Evolutionary conservation across 345 rosid genomes (phyloP).

Genomic region (Carallia brachiata): DNA sequence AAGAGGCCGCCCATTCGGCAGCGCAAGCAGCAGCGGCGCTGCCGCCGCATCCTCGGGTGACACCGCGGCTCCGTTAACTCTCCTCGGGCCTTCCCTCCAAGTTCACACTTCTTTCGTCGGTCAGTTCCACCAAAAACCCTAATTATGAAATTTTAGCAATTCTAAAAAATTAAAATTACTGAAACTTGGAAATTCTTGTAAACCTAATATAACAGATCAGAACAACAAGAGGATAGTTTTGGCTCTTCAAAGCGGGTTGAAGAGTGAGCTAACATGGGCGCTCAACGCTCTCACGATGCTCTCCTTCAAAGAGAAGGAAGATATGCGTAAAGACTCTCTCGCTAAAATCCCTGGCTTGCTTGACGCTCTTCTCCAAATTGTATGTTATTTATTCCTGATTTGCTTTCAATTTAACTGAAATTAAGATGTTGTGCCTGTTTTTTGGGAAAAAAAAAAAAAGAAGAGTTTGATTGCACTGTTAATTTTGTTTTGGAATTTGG

Average conservation of each 20-base stretch:
- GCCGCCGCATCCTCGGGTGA: constrained; percentile 50
- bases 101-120: constrained; percentile 88
- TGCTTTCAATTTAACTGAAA: neutral
- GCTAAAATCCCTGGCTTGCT: constrained; percentile 94
- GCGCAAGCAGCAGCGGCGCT: constrained; percentile 47
- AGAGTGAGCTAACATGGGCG: constrained; percentile 96
- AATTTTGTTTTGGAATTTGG: neutral
- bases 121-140: constrained; percentile 27
- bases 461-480: neutral
- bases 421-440: no score
- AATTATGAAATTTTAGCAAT: neutral
- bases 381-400: constrained; percentile 31
- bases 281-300: constrained; percentile 86
- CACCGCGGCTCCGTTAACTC: constrained; percentile 57
- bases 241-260: constrained; percentile 93
- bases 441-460: no score
- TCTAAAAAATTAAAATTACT: neutral
- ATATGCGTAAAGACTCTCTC: constrained; percentile 80
- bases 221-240: constrained; percentile 84
- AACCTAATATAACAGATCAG: constrained; percentile 50
- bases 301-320: constrained; percentile 92
- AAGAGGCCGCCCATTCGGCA: constrained; percentile 91
- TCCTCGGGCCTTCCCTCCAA: constrained; percentile 88
- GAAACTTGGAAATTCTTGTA: neutral
- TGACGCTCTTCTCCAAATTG: constrained; percentile 90